Percentiles rank a stretch among this genome's conserved stretches.
Conservation (phyloP, 2,329 filamentous ascomycete genomes). For the Exophiala oligosperma region DNA sequence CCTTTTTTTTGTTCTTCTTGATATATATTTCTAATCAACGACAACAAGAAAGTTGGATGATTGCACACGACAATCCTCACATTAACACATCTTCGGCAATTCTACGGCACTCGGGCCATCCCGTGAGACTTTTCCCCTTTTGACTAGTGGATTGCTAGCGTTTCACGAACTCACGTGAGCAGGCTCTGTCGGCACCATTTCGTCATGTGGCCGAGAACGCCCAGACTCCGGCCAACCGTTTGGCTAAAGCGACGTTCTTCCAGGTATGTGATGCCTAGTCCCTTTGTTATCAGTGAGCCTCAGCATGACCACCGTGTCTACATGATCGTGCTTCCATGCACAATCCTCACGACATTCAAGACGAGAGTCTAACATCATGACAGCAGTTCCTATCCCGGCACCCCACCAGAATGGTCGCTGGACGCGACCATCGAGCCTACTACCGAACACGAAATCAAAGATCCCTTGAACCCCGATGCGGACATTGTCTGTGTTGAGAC, state of each 20-base stretch:
- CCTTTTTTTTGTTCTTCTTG: neutral
- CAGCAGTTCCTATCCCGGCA: conserved; percentile 13
- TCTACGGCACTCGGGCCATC: conserved; percentile 7
- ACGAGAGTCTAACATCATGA: conserved; percentile 20
- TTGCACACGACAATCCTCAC: neutral
- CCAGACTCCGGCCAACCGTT: conserved; percentile 3
- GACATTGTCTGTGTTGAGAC: conserved; percentile 53
- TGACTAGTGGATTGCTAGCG: conserved; percentile 5
- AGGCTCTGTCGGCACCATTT: neutral
- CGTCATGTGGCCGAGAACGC: conserved; percentile 15
- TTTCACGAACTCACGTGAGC: conserved; percentile 9
- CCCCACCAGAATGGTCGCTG: conserved; percentile 25
- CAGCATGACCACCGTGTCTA: conserved; percentile 13
- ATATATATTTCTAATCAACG: neutral
- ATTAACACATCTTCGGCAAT: neutral
- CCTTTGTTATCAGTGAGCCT: neutral
- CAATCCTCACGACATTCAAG: neutral
- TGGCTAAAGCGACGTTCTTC: neutral
- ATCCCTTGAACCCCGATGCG: conserved; percentile 37
- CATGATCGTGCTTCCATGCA: conserved; percentile 15
- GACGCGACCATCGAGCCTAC: conserved; percentile 21
- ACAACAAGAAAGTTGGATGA: conserved; percentile 1
- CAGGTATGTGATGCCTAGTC: conserved; percentile 12
- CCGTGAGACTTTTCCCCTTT: conserved; percentile 6
- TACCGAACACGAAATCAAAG: conserved; percentile 20